Conservation (phyloP, 306 rosid genomes). For the Casuarina glauca region DNA sequence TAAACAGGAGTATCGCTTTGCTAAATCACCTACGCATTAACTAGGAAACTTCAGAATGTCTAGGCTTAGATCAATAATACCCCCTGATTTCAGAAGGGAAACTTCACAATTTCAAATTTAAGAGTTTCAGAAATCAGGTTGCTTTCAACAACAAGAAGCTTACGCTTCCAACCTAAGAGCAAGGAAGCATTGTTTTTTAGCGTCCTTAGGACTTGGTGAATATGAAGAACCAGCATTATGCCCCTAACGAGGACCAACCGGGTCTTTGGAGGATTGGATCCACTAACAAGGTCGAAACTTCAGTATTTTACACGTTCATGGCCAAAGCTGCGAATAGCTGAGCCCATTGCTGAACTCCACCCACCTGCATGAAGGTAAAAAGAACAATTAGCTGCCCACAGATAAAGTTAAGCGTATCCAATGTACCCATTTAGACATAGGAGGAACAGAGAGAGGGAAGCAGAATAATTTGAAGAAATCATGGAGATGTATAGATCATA, state of each 20-base stretch:
- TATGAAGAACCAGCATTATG: neutral
- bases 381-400: neutral
- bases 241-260: neutral
- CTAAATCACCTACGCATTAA: neutral
- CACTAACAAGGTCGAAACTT: neutral
- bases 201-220: neutral
- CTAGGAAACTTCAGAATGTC: too few relatives aligned
- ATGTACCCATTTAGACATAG: too few relatives aligned
- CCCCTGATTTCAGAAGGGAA: neutral
- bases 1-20: neutral
- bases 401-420: neutral
- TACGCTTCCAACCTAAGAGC: neutral
- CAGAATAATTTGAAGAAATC: neutral
- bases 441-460: too few relatives aligned
- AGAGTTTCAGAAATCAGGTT: neutral
- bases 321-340: neutral
- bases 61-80: too few relatives aligned
- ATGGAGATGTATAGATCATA: neutral
- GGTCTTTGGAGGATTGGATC: neutral
- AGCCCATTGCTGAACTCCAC: neutral
- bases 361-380: conserved; percentile 3
- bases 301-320: neutral
- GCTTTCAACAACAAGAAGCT: neutral
- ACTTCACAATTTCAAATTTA: neutral
- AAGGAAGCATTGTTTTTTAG: neutral